Evolutionary conservation across 768 basidiomycete species (phyloP).

Genomic region (Lyophyllum atratum): DNA sequence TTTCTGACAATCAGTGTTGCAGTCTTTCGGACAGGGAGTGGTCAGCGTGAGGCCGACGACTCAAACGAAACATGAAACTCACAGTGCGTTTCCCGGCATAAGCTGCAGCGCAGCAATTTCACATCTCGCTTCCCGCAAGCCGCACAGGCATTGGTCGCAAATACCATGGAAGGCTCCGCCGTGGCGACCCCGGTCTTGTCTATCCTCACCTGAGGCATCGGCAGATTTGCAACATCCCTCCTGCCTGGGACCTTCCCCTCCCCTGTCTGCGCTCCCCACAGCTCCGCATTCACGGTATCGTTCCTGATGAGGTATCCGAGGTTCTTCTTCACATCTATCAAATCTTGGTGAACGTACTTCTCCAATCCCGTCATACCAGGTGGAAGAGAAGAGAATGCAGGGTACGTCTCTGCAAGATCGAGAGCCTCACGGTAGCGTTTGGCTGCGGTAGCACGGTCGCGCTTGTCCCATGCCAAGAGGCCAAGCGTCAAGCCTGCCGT

Average conservation of each 20-base stretch:
- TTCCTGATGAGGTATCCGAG: constrained; percentile 23
- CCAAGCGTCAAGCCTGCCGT: constrained; percentile 29
- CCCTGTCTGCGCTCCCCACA: constrained; percentile 1
- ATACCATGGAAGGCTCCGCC: constrained; percentile 15
- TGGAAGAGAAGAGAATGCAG: constrained; percentile 15
- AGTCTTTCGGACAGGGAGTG: neutral
- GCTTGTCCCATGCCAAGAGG: constrained; percentile 31
- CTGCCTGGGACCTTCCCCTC: constrained; percentile 13
- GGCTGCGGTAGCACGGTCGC: constrained; percentile 31
- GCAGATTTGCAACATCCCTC: constrained; percentile 23
- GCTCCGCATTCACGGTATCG: constrained; percentile 22
- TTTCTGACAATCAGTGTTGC: constrained; percentile 5
- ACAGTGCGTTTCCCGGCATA: constrained; percentile 29
- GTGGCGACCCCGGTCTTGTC: constrained; percentile 19
- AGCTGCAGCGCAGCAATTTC: constrained; percentile 26
- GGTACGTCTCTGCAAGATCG: constrained; percentile 27
- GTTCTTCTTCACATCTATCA: constrained; percentile 24
- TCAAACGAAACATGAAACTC: constrained; percentile 7
- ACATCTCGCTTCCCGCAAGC: constrained; percentile 28
- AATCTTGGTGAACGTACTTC: constrained; percentile 19
- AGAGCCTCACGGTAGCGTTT: constrained; percentile 33
- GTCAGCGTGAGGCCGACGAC: neutral
- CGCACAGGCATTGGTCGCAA: constrained; percentile 31
- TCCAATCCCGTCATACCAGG: constrained; percentile 23
- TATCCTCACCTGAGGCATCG: constrained; percentile 16